phyloP scores from a whole-genome alignment of 129 eudicot genomes.

The Pulicaria dysenterica region DNA sequence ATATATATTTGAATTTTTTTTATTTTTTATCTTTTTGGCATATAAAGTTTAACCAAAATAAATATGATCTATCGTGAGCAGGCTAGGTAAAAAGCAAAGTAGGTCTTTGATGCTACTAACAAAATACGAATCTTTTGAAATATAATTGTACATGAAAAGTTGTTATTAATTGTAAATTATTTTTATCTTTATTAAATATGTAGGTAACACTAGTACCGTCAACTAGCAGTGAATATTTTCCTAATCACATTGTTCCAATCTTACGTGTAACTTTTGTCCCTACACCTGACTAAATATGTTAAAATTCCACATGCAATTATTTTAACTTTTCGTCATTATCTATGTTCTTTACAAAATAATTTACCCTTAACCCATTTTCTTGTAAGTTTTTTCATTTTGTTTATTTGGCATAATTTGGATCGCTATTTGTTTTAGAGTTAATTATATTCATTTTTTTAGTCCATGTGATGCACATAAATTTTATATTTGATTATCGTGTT shows the following conservation, averaged over 20 bases:
- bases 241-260: conserved; percentile 38
- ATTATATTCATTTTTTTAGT: no score
- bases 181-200: conserved; percentile 19
- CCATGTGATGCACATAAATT: no score
- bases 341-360: not conserved
- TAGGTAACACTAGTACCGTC: conserved; percentile 37
- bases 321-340: conserved; percentile 21
- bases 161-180: conserved; percentile 20
- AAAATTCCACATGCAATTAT: conserved; percentile 34
- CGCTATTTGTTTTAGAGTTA: no score
- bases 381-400: not conserved
- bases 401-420: not conserved
- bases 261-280: conserved; percentile 40
- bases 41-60: no score
- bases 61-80: no score
- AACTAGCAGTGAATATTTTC: conserved; percentile 39
- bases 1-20: no score
- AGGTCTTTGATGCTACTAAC: no score
- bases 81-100: no score
- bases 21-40: no score
- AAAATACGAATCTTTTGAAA: conserved; percentile 8
- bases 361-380: not conserved
- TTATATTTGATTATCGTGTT: no score
- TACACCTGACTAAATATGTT: conserved; percentile 41
- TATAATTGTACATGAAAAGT: conserved; percentile 14